Evolutionary conservation across 1,284 basidiomycete species (phyloP).

Genomic region (Puccinia horiana): DNA sequence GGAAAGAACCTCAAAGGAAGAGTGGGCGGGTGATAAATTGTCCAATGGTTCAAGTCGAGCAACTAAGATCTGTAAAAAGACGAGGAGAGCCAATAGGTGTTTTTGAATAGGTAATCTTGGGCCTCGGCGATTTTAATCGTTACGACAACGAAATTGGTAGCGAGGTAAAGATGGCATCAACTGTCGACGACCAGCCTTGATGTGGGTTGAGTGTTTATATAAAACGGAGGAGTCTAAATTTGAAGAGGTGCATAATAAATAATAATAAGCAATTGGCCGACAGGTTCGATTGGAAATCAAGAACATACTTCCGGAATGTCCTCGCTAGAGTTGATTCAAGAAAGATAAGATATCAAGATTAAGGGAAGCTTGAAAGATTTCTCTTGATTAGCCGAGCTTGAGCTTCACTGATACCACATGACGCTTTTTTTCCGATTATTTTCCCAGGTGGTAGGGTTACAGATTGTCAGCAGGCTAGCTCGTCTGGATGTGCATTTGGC

Average conservation of each 20-base stretch:
- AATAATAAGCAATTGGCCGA: not conserved
- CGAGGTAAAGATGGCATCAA: not conserved
- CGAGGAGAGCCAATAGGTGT: not conserved
- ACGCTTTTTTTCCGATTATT: not conserved
- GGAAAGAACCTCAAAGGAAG: not conserved
- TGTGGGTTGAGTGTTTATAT: not conserved
- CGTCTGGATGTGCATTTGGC: not conserved
- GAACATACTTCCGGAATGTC: not conserved
- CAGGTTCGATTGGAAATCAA: not conserved
- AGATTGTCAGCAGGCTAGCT: not conserved
- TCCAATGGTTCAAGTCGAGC: not conserved
- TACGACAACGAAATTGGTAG: constrained; percentile 15
- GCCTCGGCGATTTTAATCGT: not conserved
- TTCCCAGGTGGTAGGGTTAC: not conserved
- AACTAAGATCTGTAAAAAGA: not conserved
- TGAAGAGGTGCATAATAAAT: no score
- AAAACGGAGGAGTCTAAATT: not conserved
- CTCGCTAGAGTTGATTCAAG: not conserved
- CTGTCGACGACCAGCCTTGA: not conserved
- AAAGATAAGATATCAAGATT: not conserved
- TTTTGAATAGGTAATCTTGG: not conserved
- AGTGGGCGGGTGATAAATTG: not conserved
- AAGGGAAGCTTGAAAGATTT: not conserved
- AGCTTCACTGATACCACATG: not conserved
- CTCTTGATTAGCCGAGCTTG: not conserved